A percentile compares a stretch with the other conserved stretches of the same genome.
Conservation (phyloP, 352 stramenopile species). For the Globisporangium nodosum region DNA sequence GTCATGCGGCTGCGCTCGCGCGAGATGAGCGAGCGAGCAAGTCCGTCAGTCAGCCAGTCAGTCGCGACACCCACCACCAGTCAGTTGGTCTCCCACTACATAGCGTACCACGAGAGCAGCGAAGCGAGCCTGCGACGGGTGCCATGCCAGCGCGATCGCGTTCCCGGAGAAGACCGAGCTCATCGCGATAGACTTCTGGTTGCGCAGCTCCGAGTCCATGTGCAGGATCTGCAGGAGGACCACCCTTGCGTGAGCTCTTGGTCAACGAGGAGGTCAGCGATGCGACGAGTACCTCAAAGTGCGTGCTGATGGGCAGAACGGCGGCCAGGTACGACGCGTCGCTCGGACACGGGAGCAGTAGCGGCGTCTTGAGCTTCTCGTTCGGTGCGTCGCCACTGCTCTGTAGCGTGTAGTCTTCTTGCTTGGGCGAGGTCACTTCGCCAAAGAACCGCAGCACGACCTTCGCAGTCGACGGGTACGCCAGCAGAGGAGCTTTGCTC, state of each 20-base stretch:
- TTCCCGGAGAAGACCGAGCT: conserved; percentile 52
- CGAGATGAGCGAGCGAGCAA: background rate
- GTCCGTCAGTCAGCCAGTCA: background rate
- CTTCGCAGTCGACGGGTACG: conserved; percentile 31
- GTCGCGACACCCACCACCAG: background rate
- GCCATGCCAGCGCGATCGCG: conserved; percentile 60
- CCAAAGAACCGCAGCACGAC: conserved; percentile 42
- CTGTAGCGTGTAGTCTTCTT: conserved; percentile 54
- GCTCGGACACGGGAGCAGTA: conserved; percentile 30
- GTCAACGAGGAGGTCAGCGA: no score
- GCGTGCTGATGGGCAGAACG: conserved; percentile 35
- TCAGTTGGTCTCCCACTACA: background rate
- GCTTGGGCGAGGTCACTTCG: conserved; percentile 44
- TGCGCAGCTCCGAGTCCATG: conserved; percentile 57
- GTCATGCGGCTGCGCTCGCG: conserved; percentile 41
- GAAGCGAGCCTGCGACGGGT: conserved; percentile 40
- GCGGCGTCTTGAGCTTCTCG: conserved; percentile 29
- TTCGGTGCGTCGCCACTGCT: conserved; percentile 31
- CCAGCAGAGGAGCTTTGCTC: conserved; percentile 39
- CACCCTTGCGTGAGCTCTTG: background rate
- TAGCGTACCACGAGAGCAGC: conserved; percentile 41
- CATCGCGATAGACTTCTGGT: conserved; percentile 61
- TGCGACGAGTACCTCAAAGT: conserved; percentile 41
- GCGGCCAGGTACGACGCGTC: conserved; percentile 34
- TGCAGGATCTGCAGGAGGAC: conserved; percentile 39